These are phyloP conservation scores for Solanum virginianum DNA, from an alignment of 257 asterid species.

Conservation along the genomic window DNA sequence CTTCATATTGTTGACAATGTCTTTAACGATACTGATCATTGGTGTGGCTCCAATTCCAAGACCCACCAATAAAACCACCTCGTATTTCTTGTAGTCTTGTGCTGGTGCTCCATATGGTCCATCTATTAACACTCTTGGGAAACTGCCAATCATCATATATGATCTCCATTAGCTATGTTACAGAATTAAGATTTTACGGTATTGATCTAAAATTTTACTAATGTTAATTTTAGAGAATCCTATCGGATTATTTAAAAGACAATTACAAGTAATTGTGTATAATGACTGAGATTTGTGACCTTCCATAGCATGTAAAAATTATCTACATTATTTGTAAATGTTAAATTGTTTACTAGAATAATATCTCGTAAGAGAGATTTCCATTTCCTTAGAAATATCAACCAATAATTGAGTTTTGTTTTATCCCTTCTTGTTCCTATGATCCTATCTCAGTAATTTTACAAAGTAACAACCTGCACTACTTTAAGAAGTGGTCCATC, in stretches of 20 bases:
- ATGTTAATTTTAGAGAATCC: neutral
- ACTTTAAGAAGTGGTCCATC: neutral
- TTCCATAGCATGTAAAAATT: neutral
- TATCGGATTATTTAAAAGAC: neutral
- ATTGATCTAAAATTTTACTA: neutral
- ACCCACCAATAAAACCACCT: slow-evolving; percentile 68
- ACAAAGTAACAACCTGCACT: neutral
- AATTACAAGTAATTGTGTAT: neutral
- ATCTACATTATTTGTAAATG: neutral
- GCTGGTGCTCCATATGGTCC: slow-evolving; percentile 97
- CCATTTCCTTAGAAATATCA: neutral
- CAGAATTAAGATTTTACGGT: neutral
- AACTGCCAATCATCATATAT: slow-evolving; percentile 20
- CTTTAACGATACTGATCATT: slow-evolving; percentile 83
- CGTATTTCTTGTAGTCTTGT: slow-evolving; percentile 92
- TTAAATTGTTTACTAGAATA: neutral
- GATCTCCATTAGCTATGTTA: neutral
- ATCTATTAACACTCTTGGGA: slow-evolving; percentile 63
- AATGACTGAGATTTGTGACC: neutral
- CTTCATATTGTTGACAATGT: slow-evolving; percentile 74
- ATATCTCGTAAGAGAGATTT: neutral
- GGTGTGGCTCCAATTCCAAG: slow-evolving; percentile 89
- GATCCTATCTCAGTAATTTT: neutral
- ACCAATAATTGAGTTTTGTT: neutral
- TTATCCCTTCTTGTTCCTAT: neutral